phyloP scores from a whole-genome alignment of 805 yeast genomes.

The Metschnikowia reukaufii region DNA sequence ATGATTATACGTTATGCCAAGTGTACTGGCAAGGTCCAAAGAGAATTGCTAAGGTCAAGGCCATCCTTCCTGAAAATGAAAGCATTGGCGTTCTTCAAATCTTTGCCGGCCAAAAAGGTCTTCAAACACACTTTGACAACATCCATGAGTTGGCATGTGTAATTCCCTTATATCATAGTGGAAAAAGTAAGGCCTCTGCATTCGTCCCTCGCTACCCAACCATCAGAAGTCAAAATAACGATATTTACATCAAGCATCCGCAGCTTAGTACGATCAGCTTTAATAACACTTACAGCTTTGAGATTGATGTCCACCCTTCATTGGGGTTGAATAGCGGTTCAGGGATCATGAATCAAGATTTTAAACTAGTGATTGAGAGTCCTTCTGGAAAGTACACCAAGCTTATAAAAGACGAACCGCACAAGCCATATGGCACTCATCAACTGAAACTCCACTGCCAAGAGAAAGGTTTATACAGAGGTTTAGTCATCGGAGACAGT shows the following conservation, averaged over 20 bases:
- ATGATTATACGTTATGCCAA: conserved; percentile 71
- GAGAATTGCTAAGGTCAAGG: conserved; percentile 76
- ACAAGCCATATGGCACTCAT: conserved; percentile 54
- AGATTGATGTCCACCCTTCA: conserved; percentile 62
- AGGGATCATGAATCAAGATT: conserved; percentile 39
- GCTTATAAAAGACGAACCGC: conserved; percentile 50
- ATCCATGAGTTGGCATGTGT: conserved; percentile 70
- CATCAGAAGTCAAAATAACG: conserved; percentile 65
- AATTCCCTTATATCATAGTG: conserved; percentile 73
- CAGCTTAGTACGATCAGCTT: conserved; percentile 63
- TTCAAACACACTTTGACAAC: conserved; percentile 55
- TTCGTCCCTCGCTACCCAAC: conserved; percentile 76
- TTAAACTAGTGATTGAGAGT: conserved; percentile 69
- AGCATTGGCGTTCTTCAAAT: conserved; percentile 71
- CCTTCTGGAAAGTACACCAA: conserved; percentile 81
- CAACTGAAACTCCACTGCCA: conserved; percentile 58
- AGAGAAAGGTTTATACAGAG: conserved; percentile 82
- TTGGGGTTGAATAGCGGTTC: conserved; percentile 42
- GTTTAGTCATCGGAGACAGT: conserved; percentile 73
- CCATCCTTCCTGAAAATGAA: conserved; percentile 69
- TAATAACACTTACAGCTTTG: conserved; percentile 64
- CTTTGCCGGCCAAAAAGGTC: conserved; percentile 66
- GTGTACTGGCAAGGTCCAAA: conserved; percentile 64
- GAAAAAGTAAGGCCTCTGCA: conserved; percentile 58
- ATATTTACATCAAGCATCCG: conserved; percentile 81